Evolutionary conservation across 805 yeast genomes (phyloP).

Genomic region (Kurtzmaniella fragi): DNA sequence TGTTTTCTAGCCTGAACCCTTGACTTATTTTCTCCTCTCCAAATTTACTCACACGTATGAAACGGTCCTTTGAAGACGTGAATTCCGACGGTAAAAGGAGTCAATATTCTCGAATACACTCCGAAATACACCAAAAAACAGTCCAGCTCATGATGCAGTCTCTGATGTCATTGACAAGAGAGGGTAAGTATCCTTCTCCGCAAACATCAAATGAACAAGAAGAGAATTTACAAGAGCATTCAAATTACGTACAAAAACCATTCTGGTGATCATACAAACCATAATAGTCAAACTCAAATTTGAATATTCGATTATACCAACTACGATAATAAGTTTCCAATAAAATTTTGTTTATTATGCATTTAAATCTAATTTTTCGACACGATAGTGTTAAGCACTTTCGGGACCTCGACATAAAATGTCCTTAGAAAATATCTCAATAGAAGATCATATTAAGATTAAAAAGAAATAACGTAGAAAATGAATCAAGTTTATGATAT

Average conservation of each 20-base stretch:
- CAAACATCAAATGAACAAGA: neutral
- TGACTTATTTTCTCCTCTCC: neutral
- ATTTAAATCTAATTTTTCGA: no score
- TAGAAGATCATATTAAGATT: no score
- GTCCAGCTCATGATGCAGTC: conserved; percentile 28
- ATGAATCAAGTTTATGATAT: neutral
- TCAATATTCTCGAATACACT: conserved; percentile 23
- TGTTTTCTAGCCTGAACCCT: no score
- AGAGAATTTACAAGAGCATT: conserved; percentile 1
- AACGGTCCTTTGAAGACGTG: conserved; percentile 11
- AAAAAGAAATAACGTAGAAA: neutral
- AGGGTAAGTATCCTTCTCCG: neutral
- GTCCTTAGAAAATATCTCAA: no score
- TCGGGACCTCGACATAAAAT: no score
- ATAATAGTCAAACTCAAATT: no score
- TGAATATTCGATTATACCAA: no score
- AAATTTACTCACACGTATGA: conserved; percentile 5
- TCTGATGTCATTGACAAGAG: conserved; percentile 10
- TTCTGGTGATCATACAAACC: conserved; percentile 7
- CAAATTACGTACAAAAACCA: conserved; percentile 11
- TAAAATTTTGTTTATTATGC: no score
- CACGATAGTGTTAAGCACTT: no score
- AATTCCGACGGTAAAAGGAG: conserved; percentile 10
- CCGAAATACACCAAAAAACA: conserved; percentile 25
- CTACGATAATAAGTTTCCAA: no score